Percentiles rank a stretch among this genome's conserved stretches.
Evolutionary conservation across 2,329 filamentous ascomycete species (phyloP).

Genomic region (Penicillium janthinellum): DNA sequence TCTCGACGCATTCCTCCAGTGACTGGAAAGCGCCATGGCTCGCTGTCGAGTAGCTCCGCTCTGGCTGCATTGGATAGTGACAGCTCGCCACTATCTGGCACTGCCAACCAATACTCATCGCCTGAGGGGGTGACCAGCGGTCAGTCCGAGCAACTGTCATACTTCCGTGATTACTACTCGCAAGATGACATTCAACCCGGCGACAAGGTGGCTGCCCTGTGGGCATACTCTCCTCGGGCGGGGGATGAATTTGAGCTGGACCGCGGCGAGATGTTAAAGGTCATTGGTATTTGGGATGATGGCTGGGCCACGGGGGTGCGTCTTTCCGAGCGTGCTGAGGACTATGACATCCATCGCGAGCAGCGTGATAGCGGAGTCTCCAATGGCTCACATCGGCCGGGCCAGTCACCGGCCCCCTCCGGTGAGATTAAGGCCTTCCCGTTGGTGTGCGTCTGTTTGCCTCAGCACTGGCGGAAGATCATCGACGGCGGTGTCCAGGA

Average conservation of each 20-base stretch:
- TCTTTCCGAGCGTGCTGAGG: constrained; percentile 78
- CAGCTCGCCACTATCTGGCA: constrained; percentile 70
- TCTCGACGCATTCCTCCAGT: constrained; percentile 50
- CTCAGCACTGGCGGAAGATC: constrained; percentile 94
- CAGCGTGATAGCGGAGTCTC: constrained; percentile 95
- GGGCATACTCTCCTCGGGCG: constrained; percentile 95
- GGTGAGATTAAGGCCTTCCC: constrained; percentile 98
- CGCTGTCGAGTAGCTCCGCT: constrained; percentile 80
- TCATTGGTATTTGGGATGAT: constrained; percentile 98
- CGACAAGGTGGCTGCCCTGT: constrained; percentile 86
- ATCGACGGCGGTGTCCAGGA: constrained; percentile 73
- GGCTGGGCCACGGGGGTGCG: constrained; percentile 96
- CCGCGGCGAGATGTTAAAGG: constrained; percentile 95
- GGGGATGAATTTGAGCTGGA: constrained; percentile 91
- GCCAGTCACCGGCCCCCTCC: constrained; percentile 63
- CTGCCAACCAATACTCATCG: constrained; percentile 75
- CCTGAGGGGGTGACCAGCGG: constrained; percentile 81
- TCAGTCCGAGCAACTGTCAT: constrained; percentile 91
- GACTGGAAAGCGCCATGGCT: constrained; percentile 73
- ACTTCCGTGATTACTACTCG: constrained; percentile 99
- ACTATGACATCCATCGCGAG: constrained; percentile 77
- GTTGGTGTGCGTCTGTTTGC: constrained; percentile 91
- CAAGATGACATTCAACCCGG: constrained; percentile 92
- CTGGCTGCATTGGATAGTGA: constrained; percentile 66
- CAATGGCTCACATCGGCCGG: constrained; percentile 66